These are phyloP conservation scores for Neofusicoccum sp. DNA, from an alignment of 2,329 filamentous ascomycete genomes.

Conservation along the genomic window DNA sequence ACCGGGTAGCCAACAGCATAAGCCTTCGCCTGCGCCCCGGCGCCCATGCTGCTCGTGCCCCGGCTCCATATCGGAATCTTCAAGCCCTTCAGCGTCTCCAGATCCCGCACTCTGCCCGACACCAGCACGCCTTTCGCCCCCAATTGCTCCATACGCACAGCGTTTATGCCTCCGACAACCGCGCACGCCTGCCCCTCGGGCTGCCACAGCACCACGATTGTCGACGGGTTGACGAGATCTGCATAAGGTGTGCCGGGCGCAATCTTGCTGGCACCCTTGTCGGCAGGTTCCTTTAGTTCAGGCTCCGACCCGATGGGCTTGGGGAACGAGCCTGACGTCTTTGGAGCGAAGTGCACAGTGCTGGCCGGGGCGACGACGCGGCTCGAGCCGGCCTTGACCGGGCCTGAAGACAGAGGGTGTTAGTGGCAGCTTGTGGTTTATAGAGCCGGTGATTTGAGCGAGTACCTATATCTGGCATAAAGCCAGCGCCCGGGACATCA, in stretches of 20 bases:
- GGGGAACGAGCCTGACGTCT: conserved; percentile 43
- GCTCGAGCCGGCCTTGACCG: conserved; percentile 27
- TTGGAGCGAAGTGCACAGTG: conserved; percentile 63
- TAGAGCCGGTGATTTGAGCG: neutral
- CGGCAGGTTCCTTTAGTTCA: neutral
- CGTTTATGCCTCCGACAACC: conserved; percentile 75
- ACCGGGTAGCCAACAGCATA: conserved; percentile 50
- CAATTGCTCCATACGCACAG: conserved; percentile 63
- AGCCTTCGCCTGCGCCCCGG: conserved; percentile 56
- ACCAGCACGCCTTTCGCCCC: conserved; percentile 64
- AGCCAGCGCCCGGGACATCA: conserved; percentile 64
- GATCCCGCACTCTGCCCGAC: conserved; percentile 65
- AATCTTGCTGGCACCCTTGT: conserved; percentile 47
- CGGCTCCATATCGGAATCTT: conserved; percentile 53
- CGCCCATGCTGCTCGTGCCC: conserved; percentile 58
- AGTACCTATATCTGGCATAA: conserved; percentile 63
- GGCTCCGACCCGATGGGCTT: conserved; percentile 1
- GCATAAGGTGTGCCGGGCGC: conserved; percentile 64
- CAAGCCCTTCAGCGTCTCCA: conserved; percentile 57
- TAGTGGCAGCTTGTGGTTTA: neutral
- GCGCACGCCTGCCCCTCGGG: conserved; percentile 65
- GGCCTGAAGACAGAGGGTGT: conserved; percentile 22
- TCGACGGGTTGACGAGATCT: conserved; percentile 60
- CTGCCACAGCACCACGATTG: conserved; percentile 66
- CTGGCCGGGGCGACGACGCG: conserved; percentile 55